Evolutionary conservation across 345 rosid genomes (phyloP).

Genomic region (Eucalyptus albens): DNA sequence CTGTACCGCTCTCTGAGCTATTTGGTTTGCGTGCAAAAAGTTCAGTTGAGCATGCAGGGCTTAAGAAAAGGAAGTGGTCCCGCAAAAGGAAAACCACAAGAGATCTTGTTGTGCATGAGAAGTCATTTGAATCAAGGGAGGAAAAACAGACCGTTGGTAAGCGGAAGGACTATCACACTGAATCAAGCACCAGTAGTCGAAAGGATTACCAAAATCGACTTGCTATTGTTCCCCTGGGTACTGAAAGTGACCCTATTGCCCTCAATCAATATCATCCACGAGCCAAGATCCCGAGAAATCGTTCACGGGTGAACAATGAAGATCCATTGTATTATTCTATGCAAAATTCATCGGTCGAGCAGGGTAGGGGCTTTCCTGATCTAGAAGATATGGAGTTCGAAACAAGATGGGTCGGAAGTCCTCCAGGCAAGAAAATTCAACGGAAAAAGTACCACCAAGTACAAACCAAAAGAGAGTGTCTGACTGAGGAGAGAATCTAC

Average conservation of each 20-base stretch:
- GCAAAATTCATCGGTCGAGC: background rate
- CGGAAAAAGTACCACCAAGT: background rate
- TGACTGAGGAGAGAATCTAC: conserved; percentile 10
- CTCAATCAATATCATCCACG: conserved; percentile 17
- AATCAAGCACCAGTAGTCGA: background rate
- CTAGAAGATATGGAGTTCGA: conserved; percentile 36
- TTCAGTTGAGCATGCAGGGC: background rate
- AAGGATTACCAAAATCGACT: background rate
- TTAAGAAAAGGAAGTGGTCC: background rate
- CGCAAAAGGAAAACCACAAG: background rate
- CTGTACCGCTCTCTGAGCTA: conserved; percentile 38
- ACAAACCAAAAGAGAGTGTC: conserved; percentile 1
- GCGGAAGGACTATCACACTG: background rate
- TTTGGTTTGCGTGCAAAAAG: conserved; percentile 5
- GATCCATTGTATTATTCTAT: conserved; percentile 9
- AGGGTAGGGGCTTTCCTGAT: conserved; percentile 9
- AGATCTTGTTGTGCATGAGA: background rate
- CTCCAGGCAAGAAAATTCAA: conserved; percentile 6
- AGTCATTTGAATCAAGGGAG: background rate
- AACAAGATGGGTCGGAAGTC: conserved; percentile 21
- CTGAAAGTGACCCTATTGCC: conserved; percentile 15
- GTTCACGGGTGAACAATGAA: conserved; percentile 3
- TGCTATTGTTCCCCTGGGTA: conserved; percentile 32
- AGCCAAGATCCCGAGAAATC: conserved; percentile 5
- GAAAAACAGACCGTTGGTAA: background rate